Evolutionary conservation across 2,329 filamentous ascomycete genomes (phyloP).

Genomic region (Apiospora arundinis): DNA sequence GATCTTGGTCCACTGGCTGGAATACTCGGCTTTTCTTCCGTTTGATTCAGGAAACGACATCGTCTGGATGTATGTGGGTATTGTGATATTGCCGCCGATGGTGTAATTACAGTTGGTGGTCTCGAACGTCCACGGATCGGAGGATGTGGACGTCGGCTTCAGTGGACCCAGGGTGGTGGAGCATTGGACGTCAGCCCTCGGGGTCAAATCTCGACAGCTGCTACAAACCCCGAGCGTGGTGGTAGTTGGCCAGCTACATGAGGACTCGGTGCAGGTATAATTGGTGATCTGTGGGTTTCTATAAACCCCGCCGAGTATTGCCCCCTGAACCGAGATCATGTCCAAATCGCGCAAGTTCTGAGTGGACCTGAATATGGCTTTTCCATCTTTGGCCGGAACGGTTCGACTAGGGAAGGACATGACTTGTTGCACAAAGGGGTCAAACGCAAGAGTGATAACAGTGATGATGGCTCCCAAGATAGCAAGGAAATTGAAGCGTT

Average conservation of each 20-base stretch:
- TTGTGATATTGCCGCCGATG: not conserved
- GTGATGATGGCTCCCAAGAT: not conserved
- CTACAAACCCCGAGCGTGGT: not conserved
- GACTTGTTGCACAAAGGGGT: not conserved
- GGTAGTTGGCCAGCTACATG: not conserved
- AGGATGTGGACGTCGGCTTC: not conserved
- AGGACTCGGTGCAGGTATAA: not conserved
- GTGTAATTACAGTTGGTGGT: not conserved
- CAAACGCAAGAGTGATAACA: not conserved
- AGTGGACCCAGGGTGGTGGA: not conserved
- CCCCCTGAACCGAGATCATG: not conserved
- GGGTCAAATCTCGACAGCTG: not conserved
- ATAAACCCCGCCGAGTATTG: not conserved
- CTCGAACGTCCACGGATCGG: not conserved
- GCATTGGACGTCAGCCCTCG: not conserved
- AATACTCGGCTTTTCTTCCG: not conserved
- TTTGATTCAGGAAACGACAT: not conserved
- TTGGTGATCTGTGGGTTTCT: not conserved
- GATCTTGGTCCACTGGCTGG: conserved; percentile 9
- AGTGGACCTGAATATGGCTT: not conserved
- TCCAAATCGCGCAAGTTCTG: not conserved
- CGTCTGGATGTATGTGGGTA: not conserved
- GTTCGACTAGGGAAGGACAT: not conserved
- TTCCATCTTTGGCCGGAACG: not conserved
- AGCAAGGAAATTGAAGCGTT: not conserved